These are phyloP conservation scores for Amniculicola lignicola DNA, from an alignment of 495 filamentous ascomycete species.

Conservation along the genomic window DNA sequence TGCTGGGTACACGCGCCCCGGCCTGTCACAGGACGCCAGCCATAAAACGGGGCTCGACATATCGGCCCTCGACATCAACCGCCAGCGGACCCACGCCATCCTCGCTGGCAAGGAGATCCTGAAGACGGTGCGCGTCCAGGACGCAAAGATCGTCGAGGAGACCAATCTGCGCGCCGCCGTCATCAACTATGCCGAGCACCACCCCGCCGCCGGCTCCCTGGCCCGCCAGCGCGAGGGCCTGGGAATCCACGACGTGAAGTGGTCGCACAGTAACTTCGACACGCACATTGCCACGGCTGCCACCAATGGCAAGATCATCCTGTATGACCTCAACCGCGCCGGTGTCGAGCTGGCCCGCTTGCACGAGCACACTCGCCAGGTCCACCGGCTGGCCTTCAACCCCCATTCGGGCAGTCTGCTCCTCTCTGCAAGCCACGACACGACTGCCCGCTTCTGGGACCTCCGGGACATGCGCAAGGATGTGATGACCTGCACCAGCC, in stretches of 20 bases:
- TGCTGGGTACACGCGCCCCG: slow-evolving; percentile 54
- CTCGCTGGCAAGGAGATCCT: slow-evolving; percentile 80
- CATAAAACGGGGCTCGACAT: slow-evolving; percentile 73
- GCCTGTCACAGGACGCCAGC: slow-evolving; percentile 67
- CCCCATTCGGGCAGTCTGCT: slow-evolving; percentile 73
- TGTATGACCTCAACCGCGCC: slow-evolving; percentile 76
- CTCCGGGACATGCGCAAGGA: slow-evolving; percentile 55
- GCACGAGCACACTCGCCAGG: slow-evolving; percentile 85
- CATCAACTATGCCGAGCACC: slow-evolving; percentile 63
- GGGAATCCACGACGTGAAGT: slow-evolving; percentile 79
- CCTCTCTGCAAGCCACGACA: slow-evolving; percentile 89
- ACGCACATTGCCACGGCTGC: slow-evolving; percentile 78
- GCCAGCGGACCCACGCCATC: slow-evolving; percentile 70
- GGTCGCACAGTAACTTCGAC: slow-evolving; percentile 66
- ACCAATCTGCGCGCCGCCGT: slow-evolving; percentile 78
- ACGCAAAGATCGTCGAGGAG: slow-evolving; percentile 67
- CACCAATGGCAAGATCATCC: slow-evolving; percentile 78
- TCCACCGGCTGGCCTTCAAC: slow-evolving; percentile 88
- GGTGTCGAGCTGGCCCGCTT: slow-evolving; percentile 72
- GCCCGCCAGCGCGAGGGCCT: slow-evolving; percentile 66
- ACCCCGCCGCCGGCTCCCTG: slow-evolving; percentile 43
- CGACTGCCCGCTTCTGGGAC: slow-evolving; percentile 80
- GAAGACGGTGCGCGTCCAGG: slow-evolving; percentile 73
- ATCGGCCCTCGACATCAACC: slow-evolving; percentile 72
- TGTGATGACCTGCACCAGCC: slow-evolving; percentile 51